These are phyloP conservation scores for Akanthomyces uredinophilus DNA, from an alignment of 2,329 filamentous ascomycete species.

Conservation along the genomic window DNA sequence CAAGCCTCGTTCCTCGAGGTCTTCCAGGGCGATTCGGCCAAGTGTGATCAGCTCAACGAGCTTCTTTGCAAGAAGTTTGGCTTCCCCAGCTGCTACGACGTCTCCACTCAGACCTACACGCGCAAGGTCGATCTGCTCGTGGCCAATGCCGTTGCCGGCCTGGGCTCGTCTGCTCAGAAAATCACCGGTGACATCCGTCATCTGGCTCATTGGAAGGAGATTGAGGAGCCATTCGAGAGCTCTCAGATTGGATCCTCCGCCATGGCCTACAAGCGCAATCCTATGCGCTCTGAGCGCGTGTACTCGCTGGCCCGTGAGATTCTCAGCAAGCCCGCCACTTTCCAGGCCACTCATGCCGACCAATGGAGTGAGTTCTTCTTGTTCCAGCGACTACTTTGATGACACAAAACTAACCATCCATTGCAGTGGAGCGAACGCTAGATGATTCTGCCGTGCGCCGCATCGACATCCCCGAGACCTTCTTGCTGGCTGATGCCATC, in stretches of 20 bases:
- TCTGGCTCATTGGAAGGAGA: slow-evolving; percentile 70
- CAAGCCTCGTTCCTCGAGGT: slow-evolving; percentile 63
- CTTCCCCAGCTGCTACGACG: slow-evolving; percentile 44
- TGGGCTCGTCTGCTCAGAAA: slow-evolving; percentile 68
- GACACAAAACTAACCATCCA: slow-evolving; percentile 23
- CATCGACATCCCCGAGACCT: slow-evolving; percentile 60
- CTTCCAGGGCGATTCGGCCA: slow-evolving; percentile 44
- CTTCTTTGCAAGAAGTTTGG: slow-evolving; percentile 50
- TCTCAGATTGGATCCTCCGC: slow-evolving; percentile 65
- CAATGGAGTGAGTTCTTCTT: slow-evolving; percentile 26
- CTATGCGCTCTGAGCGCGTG: slow-evolving; percentile 47
- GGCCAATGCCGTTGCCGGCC: slow-evolving; percentile 72
- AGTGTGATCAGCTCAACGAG: slow-evolving; percentile 50
- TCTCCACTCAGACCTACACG: slow-evolving; percentile 66
- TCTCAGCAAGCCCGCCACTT: slow-evolving; percentile 31
- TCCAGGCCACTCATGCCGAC: slow-evolving; percentile 28
- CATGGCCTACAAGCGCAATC: slow-evolving; percentile 41
- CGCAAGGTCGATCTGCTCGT: slow-evolving; percentile 78
- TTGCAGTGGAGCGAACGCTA: slow-evolving; percentile 65
- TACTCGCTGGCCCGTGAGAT: slow-evolving; percentile 42
- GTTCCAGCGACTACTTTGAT: neutral
- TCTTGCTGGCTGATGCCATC: slow-evolving; percentile 64
- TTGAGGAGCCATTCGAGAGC: slow-evolving; percentile 79
- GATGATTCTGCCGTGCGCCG: slow-evolving; percentile 70
- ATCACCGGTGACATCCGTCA: slow-evolving; percentile 72